Conservation (phyloP, 345 rosid genomes). For the Populus euphratica region DNA sequence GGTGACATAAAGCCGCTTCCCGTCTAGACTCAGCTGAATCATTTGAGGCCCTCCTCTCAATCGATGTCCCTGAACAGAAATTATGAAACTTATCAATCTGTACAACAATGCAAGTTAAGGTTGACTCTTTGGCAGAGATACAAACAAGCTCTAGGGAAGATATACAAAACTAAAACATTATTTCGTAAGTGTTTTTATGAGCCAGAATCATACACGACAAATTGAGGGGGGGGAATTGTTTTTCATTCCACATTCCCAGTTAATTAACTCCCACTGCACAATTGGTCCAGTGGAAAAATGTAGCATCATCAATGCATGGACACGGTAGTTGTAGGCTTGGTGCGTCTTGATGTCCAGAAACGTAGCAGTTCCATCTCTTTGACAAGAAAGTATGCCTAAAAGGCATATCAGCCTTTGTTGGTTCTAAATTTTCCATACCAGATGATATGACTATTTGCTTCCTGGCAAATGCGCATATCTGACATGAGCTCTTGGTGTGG, state of each 20-base stretch:
- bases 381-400: background rate
- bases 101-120: background rate
- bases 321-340: background rate
- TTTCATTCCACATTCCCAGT: background rate
- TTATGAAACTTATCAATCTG: background rate
- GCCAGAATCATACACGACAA: background rate
- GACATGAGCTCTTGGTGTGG: background rate
- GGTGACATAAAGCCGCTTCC: slow-evolving; percentile 81
- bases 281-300: background rate
- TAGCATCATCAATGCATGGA: background rate
- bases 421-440: background rate
- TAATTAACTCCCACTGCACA: background rate
- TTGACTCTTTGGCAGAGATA: background rate
- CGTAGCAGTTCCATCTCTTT: background rate
- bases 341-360: background rate
- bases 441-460: background rate
- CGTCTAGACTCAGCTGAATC: slow-evolving; percentile 89
- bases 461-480: background rate
- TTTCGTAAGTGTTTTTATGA: background rate
- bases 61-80: slow-evolving; percentile 49
- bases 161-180: background rate
- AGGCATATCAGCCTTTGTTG: background rate
- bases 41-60: slow-evolving; percentile 89
- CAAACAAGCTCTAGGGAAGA: background rate
- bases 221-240: background rate